phyloP scores from a whole-genome alignment of 768 basidiomycete genomes.

The Russula abietina region DNA sequence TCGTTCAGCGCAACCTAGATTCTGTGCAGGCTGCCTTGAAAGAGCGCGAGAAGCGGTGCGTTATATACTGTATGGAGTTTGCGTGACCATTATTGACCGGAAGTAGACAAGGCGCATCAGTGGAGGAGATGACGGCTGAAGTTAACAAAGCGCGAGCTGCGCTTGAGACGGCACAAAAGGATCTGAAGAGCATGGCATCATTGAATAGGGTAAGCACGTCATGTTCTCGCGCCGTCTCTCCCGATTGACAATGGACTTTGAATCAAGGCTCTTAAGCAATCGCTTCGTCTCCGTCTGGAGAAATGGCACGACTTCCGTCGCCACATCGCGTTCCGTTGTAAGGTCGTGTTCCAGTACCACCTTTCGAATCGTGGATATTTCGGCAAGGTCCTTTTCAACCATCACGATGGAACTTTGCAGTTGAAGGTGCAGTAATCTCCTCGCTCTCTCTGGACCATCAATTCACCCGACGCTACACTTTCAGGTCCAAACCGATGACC shows the following conservation, averaged over 20 bases:
- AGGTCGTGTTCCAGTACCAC: constrained; percentile 74
- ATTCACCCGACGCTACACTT: constrained; percentile 10
- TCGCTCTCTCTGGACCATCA: neutral
- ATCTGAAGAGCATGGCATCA: constrained; percentile 54
- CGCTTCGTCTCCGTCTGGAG: constrained; percentile 56
- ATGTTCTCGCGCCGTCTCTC: neutral
- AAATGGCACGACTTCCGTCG: constrained; percentile 86
- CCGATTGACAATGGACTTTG: neutral
- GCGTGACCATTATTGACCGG: constrained; percentile 11
- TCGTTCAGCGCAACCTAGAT: constrained; percentile 55
- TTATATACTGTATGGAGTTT: constrained; percentile 10
- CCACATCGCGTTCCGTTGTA: constrained; percentile 84
- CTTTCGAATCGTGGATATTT: constrained; percentile 83
- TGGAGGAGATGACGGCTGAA: constrained; percentile 71
- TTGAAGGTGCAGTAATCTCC: constrained; percentile 45
- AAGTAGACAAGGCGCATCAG: constrained; percentile 62
- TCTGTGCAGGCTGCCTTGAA: constrained; percentile 59
- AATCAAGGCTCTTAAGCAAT: constrained; percentile 56
- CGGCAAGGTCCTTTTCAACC: constrained; percentile 86
- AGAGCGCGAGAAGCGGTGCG: constrained; percentile 59
- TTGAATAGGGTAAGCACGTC: constrained; percentile 56
- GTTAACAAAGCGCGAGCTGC: constrained; percentile 58
- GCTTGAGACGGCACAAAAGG: constrained; percentile 53
- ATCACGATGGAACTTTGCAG: constrained; percentile 52
- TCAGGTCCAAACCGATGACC: constrained; percentile 81